Conservation (phyloP, 1,139 yeast species). For the Suhomyces anneliseae region DNA sequence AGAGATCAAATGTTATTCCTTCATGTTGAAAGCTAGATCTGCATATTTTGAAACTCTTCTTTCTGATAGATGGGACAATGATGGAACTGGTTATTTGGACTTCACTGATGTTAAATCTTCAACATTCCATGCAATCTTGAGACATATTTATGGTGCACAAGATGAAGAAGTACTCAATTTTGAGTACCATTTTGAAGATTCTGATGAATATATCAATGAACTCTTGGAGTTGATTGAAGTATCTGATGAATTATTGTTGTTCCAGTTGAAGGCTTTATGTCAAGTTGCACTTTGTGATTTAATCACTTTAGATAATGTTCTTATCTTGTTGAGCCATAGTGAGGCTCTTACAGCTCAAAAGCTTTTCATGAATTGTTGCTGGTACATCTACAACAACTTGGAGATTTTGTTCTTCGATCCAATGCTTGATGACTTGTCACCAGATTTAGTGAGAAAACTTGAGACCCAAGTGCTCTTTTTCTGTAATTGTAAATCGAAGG, state of each 20-base stretch:
- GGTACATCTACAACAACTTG: conserved; percentile 68
- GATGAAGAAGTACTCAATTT: conserved; percentile 47
- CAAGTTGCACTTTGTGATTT: conserved; percentile 63
- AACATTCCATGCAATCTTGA: conserved; percentile 54
- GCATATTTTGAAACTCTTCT: conserved; percentile 64
- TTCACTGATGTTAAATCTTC: conserved; percentile 43
- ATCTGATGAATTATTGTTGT: conserved; percentile 64
- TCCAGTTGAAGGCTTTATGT: conserved; percentile 58
- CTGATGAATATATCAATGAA: conserved; percentile 52
- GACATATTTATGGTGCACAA: conserved; percentile 59
- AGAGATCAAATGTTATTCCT: conserved; percentile 44
- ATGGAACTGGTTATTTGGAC: conserved; percentile 27
- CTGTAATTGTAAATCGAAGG: conserved; percentile 28
- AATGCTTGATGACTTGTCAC: conserved; percentile 29
- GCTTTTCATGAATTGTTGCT: conserved; percentile 59
- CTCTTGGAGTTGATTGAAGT: conserved; percentile 61
- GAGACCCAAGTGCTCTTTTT: conserved; percentile 32
- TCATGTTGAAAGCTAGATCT: conserved; percentile 54
- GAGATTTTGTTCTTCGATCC: conserved; percentile 61
- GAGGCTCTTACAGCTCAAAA: conserved; percentile 52
- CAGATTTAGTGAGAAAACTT: conserved; percentile 26
- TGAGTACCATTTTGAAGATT: conserved; percentile 23
- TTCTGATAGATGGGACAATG: conserved; percentile 54
- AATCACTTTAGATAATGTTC: conserved; percentile 61
- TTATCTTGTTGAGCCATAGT: conserved; percentile 56